These are phyloP conservation scores for Penicillium flavigenum DNA, from an alignment of 495 filamentous ascomycete species.

Conservation along the genomic window DNA sequence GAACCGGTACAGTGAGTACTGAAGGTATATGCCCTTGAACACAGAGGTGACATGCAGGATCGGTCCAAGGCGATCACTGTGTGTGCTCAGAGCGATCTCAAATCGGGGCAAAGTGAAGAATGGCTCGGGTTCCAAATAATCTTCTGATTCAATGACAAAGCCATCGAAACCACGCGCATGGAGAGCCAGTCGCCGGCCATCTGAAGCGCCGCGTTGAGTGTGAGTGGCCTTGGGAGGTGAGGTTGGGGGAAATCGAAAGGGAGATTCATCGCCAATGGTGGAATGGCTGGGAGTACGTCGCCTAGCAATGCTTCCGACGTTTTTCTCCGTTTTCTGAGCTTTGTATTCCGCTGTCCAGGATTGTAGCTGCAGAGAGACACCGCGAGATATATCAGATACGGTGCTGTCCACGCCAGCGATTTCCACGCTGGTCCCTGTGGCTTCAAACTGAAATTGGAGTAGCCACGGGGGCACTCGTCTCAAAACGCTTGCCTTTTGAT, in stretches of 20 bases:
- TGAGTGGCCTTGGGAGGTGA: conserved; percentile 59
- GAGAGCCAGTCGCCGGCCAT: conserved; percentile 78
- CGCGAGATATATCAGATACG: conserved; percentile 74
- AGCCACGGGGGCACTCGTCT: conserved; percentile 82
- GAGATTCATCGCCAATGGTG: conserved; percentile 51
- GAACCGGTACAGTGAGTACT: conserved; percentile 93
- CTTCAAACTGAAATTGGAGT: conserved; percentile 77
- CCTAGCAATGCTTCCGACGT: conserved; percentile 55
- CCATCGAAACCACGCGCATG: conserved; percentile 81
- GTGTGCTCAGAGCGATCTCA: conserved; percentile 80
- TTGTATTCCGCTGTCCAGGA: conserved; percentile 91
- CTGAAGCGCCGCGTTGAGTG: conserved; percentile 59
- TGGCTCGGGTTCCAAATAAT: conserved; percentile 79
- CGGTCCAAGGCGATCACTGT: conserved; percentile 80
- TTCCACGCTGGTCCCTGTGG: conserved; percentile 84
- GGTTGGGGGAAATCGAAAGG: conserved; percentile 57
- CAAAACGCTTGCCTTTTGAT: conserved; percentile 63
- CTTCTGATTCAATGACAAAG: conserved; percentile 82
- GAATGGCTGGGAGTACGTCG: conserved; percentile 58
- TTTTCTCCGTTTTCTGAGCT: conserved; percentile 68
- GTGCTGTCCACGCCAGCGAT: conserved; percentile 82
- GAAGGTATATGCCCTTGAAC: conserved; percentile 71
- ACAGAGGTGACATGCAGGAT: conserved; percentile 83
- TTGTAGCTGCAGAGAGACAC: conserved; percentile 81
- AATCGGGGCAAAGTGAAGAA: conserved; percentile 85